Evolutionary conservation across 345 rosid genomes (phyloP), one percentile per base, ranked within the genome.

Genomic region (Euclidium syriacum): DNA sequence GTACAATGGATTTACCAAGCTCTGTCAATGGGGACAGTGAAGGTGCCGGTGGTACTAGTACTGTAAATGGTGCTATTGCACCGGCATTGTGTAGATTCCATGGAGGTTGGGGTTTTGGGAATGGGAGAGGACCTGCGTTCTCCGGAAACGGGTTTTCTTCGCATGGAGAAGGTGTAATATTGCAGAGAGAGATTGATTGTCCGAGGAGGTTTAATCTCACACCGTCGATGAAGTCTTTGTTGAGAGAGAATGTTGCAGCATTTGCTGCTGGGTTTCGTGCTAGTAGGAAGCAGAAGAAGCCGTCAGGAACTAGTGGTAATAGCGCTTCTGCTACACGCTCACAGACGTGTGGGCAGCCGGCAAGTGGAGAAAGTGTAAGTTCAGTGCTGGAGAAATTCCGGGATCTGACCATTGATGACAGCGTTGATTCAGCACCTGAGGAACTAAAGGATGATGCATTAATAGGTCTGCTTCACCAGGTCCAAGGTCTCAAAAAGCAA

Each of bases 181-280:
- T 75, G 78, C 82, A 74, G 46, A 82, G 74, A 77, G 95, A 86
- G 66, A 78, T 92, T 50, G 95, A 85, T 40, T 92, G 82, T 63
- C 95, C 95, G n/a, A 85, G 78, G 76, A 78, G 91, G 62, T 89
- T 92, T 74, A 83, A 89, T 74, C 95, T 89, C 41, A 80, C 96
- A 0, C 95, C 91, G 14, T 72, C 91, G 1, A 84, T 89, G 91
- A 89, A 87, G 58, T 77, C 89, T 29, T 68, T 89, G 73, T 75
- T 92, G 82, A 85, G 83, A 67, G 85, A 83, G 86, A 92, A 87
- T 52, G 98, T 83, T 56, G 88, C 95, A 23, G 82, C 82, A 44
- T 83, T 89, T 89, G 94, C 94, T 4, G 95, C 91, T 26, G 90
- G 96, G 52, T 87, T 80, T 78, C 79, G 84, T 67, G 90, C 91